Evolutionary conservation across 257 asterid species (phyloP).

Genomic region (Scutellaria minor): DNA sequence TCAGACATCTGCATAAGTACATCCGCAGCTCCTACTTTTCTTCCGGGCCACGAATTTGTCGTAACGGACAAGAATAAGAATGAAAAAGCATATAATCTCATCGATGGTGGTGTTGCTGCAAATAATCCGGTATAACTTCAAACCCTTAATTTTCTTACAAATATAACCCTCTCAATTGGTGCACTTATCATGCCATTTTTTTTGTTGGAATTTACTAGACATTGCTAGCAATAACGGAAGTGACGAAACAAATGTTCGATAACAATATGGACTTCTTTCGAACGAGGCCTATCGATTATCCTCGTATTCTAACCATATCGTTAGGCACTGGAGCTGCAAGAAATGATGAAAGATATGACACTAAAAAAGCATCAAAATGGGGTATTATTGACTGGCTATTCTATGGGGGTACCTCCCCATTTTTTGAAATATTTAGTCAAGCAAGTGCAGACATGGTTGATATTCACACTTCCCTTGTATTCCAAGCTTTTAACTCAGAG

Average conservation of each 20-base stretch:
- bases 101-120: constrained; percentile 69
- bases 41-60: constrained; percentile 60
- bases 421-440: constrained; percentile 55
- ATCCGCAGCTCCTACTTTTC: constrained; percentile 69
- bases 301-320: constrained; percentile 50
- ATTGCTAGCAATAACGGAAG: constrained; percentile 52
- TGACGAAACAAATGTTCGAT: constrained; percentile 54
- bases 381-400: constrained; percentile 55
- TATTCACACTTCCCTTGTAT: constrained; percentile 48
- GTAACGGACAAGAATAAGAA: constrained; percentile 37
- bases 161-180: background rate
- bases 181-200: background rate
- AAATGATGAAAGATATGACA: constrained; percentile 43
- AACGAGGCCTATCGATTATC: constrained; percentile 48
- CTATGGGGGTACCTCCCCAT: constrained; percentile 47
- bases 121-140: constrained; percentile 56
- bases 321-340: constrained; percentile 61
- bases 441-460: constrained; percentile 67
- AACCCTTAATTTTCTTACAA: background rate
- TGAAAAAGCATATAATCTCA: constrained; percentile 51
- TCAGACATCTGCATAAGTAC: constrained; percentile 68
- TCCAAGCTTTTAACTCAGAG: constrained; percentile 48
- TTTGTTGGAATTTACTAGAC: constrained; percentile 34
- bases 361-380: constrained; percentile 52
- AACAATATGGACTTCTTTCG: constrained; percentile 46